Base-by-base conservation (phyloP, 768 basidiomycete species). In the Sporobolomyces roseus region DNA sequence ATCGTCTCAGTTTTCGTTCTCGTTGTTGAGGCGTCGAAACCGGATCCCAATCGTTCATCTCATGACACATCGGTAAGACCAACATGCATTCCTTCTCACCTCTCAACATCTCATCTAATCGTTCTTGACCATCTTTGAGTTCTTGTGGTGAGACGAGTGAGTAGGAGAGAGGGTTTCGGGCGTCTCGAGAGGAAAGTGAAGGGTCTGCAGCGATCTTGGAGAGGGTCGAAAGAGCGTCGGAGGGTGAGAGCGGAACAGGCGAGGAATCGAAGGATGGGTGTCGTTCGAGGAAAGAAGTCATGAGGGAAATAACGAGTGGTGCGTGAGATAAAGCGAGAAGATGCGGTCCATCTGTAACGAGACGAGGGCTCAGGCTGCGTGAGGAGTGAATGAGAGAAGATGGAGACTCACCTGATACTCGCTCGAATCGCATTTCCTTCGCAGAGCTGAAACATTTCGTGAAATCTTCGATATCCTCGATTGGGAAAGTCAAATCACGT, bases 11-110 rank as follows among this genome's bases (percentile, higher is more conserved):
- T 55, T 45, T 60, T 5, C 58, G 43, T 60, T 60, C 58, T n/a
- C 58, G 9, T 13, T 60, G 36, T n/a, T n/a, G n/a, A n/a, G 16
- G 17, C 32, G 41, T 43, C 0, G 0, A 30, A 56, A 0, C 33
- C 48, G 3, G 55, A 14, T 63, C 61, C 66, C 66, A 68, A 35
- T 68, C 66, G 19, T 68, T 23, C 55, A 52, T 56, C 55, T 68
- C 66, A 55, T 58, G 56, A 30, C 61, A 63, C 66, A 68, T 68
- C 10, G 66, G 66, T 41, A 68, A 27, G 8, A 30, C 30, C 1
- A 63, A 12, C 55, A 50, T 17, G 33, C 61, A 59, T 30, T 36
- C 19, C 32, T 23, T 21, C 33, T 58, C 61, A 5, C 36, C 49
- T 41, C 10, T n/a, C n/a, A 46, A 4, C 54, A 51, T 58, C 21